Base-by-base conservation (phyloP, 495 filamentous ascomycete species). In the Aspergillus saccharolyticus region DNA sequence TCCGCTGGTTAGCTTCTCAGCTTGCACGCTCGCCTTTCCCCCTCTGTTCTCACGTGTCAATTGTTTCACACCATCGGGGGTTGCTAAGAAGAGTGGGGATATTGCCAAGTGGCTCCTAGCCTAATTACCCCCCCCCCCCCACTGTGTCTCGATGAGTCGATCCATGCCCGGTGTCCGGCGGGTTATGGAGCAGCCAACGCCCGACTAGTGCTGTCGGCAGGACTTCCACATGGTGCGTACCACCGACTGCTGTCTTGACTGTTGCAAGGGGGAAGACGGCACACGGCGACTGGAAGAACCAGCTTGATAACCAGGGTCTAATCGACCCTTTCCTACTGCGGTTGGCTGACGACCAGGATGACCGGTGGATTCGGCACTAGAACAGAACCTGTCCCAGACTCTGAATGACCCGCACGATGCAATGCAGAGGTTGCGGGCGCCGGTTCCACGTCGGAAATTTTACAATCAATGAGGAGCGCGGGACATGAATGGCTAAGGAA, bases 101-200 rank as follows among this genome's bases (percentile, higher is more conserved):
- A 48, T 44, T 54, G 55, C 56, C 61, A 59, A 63, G 54, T 59
- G 56, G 58, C 52, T 58, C 28, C 44, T 52, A 63, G 55, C 21
- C 28, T 59, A 55, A 62, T 51, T 51, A 54, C 43, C 56, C 30
- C 33, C 33, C 33, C 33, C 12, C 33, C 33, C 33, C 33, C 33
- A 5, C 12, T 39, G 7, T 39, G 33, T 39, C 33, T 39, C 33
- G 33, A 39, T 54, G 54, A 50, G 51, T 62, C 53, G 63, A 61
- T 66, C 53, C 53, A 57, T 52, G 49, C 55, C 59, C 58, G 53
- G 57, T 63, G 60, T 65, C 60, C 60, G 58, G 66, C 61, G 56
- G 66, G 58, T 62, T 62, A 56, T 58, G 60, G 57, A 62, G 66
- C 61, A 39, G 25, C 25, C 63, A 68, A 62, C 54, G 58, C 57